Evolutionary conservation across 768 basidiomycete genomes (phyloP), one percentile per base, ranked within the genome.

Genomic region (Xanthoconium stramineum): DNA sequence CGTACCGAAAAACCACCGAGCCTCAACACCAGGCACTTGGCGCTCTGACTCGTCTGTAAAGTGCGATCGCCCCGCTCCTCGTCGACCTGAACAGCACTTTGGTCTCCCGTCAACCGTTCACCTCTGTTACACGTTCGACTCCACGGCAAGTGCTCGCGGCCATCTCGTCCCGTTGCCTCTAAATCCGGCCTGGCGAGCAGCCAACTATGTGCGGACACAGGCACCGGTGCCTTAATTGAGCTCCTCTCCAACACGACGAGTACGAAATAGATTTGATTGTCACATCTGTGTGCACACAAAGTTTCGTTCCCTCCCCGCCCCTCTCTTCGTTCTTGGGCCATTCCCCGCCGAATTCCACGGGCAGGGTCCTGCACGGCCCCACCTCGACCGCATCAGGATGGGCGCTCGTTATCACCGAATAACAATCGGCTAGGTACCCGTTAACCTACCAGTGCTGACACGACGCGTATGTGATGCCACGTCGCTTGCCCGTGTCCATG

Each of bases 331-430:
- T 43, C 24, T 14, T 20, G 1, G 8, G 11, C 24, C 8, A 2
- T 42, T 17, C 42, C 42, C 51, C 52, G 44, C 52, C 42, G 37
- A 53, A 30, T 53, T 53, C 37, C 53, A 53, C 53, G 53, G 19
- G 6, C 36, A 53, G 53, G 53, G 53, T 53, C 53, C 37, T 39
- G 38, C 7, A n/a, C 37, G 37, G 14, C 11, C 37, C 37, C 37
- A 2, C 14, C 14, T 3, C 5, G 28, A 5, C 14, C 29, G 15
- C 44, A 30, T 38, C 37, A 24, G 24, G 42, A 24, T 6, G 6
- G 13, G 32, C 15, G 24, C 28, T 40, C 37, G 30, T 40, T 46
- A 56, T 46, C 14, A 10, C 52, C 33, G 53, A 29, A 15, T 28
- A 19, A 24, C 35, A 12, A 38, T 32, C 6, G 7, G 56, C 20